A percentile compares a stretch with the other conserved stretches of the same genome.
phyloP scores from a whole-genome alignment of 805 yeast species.

The Candida glaebosa region DNA sequence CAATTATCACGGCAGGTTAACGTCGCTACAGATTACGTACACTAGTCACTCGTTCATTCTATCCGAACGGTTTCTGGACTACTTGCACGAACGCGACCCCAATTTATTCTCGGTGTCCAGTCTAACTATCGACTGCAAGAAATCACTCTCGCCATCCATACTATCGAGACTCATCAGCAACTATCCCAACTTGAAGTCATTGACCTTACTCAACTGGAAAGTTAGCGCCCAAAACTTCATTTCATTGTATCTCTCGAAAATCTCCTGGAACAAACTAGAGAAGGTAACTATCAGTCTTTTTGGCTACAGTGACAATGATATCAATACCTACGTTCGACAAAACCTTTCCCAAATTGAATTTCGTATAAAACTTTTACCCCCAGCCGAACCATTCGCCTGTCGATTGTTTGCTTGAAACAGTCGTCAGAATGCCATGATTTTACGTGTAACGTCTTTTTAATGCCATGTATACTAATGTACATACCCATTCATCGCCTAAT shows the following conservation, averaged over 20 bases:
- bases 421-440: background rate
- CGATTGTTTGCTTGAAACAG: no score
- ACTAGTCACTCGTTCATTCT: conserved; percentile 28
- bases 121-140: conserved; percentile 12
- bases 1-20: conserved; percentile 23
- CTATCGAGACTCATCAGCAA: conserved; percentile 2
- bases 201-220: conserved; percentile 22
- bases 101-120: conserved; percentile 14
- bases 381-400: background rate
- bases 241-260: conserved; percentile 5
- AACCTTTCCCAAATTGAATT: background rate
- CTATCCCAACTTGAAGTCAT: conserved; percentile 14
- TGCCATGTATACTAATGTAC: background rate
- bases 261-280: background rate
- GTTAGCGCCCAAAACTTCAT: conserved; percentile 11
- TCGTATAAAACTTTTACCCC: background rate
- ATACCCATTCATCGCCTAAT: no score
- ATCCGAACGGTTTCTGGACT: conserved; percentile 35
- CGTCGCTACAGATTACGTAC: conserved; percentile 21
- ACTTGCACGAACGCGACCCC: conserved; percentile 20
- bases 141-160: conserved; percentile 2
- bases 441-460: background rate
- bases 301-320: background rate
- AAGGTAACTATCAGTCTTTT: background rate
- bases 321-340: background rate